Percentiles rank a stretch among this genome's conserved stretches.
phyloP scores from a whole-genome alignment of 1,139 yeast genomes.

The Suhomyces ambrosiae region DNA sequence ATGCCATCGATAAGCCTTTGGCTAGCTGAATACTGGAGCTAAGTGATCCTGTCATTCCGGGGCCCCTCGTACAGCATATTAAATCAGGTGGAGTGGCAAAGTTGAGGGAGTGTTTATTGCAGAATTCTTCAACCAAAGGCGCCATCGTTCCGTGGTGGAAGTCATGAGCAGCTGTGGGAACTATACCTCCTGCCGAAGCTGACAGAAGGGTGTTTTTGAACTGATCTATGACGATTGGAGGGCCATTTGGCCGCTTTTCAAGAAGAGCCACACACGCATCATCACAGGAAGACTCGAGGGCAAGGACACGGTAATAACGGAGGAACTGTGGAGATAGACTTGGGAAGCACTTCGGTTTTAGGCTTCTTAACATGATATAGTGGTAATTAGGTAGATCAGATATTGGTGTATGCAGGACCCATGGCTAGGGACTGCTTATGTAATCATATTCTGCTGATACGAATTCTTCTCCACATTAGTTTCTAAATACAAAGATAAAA shows the following conservation, averaged over 20 bases:
- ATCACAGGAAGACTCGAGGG: constrained; percentile 93
- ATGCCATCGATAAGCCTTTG: constrained; percentile 79
- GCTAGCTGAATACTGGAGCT: constrained; percentile 83
- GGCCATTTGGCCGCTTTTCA: constrained; percentile 42
- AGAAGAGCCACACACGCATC: constrained; percentile 87
- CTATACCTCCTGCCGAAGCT: constrained; percentile 72
- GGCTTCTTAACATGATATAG: no score
- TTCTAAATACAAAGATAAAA: no score
- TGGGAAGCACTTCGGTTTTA: neutral
- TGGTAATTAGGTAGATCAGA: no score
- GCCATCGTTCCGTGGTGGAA: constrained; percentile 71
- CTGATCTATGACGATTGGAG: constrained; percentile 62
- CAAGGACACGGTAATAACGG: constrained; percentile 61
- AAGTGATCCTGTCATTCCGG: constrained; percentile 93
- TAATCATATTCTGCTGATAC: no score
- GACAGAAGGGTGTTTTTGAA: constrained; percentile 69
- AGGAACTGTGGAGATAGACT: neutral
- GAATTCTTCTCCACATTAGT: no score
- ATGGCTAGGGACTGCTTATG: no score
- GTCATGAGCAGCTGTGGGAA: constrained; percentile 81
- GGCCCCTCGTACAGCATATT: constrained; percentile 91
- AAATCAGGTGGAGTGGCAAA: constrained; percentile 59
- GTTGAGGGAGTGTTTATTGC: constrained; percentile 26
- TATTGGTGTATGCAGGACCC: no score
- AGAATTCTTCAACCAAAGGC: constrained; percentile 30